Conservation (phyloP, 2,329 filamentous ascomycete species). For the Aureobasidium mangrovei region DNA sequence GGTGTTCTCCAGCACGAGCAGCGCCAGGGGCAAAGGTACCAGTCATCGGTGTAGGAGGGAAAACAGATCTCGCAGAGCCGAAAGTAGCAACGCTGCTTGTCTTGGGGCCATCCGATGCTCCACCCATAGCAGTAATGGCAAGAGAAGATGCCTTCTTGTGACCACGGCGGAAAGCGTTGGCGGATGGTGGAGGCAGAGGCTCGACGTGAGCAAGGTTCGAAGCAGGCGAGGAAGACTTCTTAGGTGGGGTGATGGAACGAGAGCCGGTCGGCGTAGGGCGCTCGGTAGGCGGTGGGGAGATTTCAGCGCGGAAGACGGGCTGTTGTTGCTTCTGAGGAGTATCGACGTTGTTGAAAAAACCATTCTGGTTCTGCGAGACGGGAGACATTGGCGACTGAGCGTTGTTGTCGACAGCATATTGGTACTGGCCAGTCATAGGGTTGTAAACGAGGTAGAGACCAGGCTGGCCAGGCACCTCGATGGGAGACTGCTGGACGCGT, state of each 20-base stretch:
- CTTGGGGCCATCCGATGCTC: conserved; percentile 56
- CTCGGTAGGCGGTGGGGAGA: conserved; percentile 62
- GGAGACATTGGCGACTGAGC: conserved; percentile 37
- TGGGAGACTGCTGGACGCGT: conserved; percentile 57
- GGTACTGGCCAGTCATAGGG: conserved; percentile 74
- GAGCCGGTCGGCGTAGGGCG: conserved; percentile 42
- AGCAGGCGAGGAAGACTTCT: conserved; percentile 57
- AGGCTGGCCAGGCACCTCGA: conserved; percentile 59
- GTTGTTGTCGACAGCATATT: conserved; percentile 66
- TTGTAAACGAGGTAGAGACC: conserved; percentile 79
- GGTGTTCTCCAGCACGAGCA: conserved; percentile 87
- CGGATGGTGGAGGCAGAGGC: conserved; percentile 78
- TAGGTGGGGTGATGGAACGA: conserved; percentile 58
- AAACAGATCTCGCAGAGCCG: conserved; percentile 38
- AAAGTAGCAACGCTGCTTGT: conserved; percentile 48
- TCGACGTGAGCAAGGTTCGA: conserved; percentile 47
- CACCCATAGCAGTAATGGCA: conserved; percentile 48
- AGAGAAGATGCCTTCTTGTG: conserved; percentile 75
- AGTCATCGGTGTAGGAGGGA: conserved; percentile 71
- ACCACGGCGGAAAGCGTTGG: conserved; percentile 83
- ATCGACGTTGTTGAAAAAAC: conserved; percentile 5
- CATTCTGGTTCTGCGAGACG: conserved; percentile 22
- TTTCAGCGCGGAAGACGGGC: conserved; percentile 65
- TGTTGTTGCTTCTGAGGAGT: conserved; percentile 18
- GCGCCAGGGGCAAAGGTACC: conserved; percentile 90